Percentiles rank a stretch among this genome's conserved stretches.
Conservation (phyloP, 306 rosid species). For the Potentilla sterilis region DNA sequence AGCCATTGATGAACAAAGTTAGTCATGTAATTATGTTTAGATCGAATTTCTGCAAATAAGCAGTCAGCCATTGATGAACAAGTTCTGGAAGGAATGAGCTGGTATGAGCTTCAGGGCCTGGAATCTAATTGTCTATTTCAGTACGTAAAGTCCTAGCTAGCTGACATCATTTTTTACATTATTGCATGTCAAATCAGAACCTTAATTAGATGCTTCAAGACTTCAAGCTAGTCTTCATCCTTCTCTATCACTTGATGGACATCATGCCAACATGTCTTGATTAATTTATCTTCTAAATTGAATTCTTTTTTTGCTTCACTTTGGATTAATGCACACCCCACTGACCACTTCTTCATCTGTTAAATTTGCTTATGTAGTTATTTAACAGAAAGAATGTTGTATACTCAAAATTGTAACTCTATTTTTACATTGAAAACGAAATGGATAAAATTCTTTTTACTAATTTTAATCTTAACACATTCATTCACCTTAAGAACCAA, state of each 20-base stretch:
- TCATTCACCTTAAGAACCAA: not conserved
- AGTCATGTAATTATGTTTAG: not conserved
- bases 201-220: not conserved
- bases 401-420: not conserved
- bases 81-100: not conserved
- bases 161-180: not conserved
- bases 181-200: not conserved
- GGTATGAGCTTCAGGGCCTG: not conserved
- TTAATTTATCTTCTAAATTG: not conserved
- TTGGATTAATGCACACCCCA: not conserved
- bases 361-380: not conserved
- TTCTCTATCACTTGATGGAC: not conserved
- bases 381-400: not conserved
- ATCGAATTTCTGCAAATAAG: not conserved
- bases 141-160: not conserved
- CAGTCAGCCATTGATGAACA: not conserved
- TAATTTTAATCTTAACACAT: not conserved
- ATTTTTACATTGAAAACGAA: too few species aligned
- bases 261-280: not conserved
- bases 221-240: not conserved
- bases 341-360: not conserved
- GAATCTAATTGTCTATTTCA: not conserved
- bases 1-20: slow-evolving; percentile 2
- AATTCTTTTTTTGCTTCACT: not conserved
- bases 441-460: not conserved